Evolutionary conservation across 2,329 filamentous ascomycete genomes (phyloP).

Genomic region (Ceratocystis huliohia): DNA sequence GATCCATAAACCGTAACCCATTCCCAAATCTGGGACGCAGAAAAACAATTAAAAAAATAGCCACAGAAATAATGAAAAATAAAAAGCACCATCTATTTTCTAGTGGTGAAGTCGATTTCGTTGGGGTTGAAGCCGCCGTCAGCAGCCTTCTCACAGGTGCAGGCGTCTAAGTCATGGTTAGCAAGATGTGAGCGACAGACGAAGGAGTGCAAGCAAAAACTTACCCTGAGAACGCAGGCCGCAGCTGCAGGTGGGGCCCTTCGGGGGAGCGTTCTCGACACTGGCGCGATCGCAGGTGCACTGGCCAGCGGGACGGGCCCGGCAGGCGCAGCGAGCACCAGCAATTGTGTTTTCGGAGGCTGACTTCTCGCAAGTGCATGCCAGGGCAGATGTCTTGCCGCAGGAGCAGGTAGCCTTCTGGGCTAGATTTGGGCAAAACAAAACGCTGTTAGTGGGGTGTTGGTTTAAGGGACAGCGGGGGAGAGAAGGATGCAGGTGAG

Average conservation of each 20-base stretch:
- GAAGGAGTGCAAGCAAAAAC: conserved; percentile 25
- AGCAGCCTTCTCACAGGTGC: conserved; percentile 69
- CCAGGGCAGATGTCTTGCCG: conserved; percentile 71
- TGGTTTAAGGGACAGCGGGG: conserved; percentile 7
- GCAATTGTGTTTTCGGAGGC: conserved; percentile 57
- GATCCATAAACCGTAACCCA: neutral
- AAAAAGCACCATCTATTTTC: conserved; percentile 31
- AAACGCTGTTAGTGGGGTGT: conserved; percentile 7
- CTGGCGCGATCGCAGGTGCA: conserved; percentile 68
- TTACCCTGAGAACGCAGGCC: conserved; percentile 60
- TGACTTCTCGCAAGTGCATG: conserved; percentile 76
- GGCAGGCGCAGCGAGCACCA: conserved; percentile 71
- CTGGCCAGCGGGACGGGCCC: conserved; percentile 62
- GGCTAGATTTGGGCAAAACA: conserved; percentile 30
- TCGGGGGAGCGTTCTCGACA: conserved; percentile 52
- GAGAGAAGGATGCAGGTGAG: conserved; percentile 11
- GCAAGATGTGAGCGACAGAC: conserved; percentile 8
- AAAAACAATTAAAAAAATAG: neutral
- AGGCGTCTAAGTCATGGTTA: conserved; percentile 39
- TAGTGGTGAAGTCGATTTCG: conserved; percentile 82
- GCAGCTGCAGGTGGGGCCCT: conserved; percentile 58
- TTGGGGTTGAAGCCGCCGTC: conserved; percentile 50
- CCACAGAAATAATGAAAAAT: no score
- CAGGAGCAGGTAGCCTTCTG: conserved; percentile 69
- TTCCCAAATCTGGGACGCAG: conserved; percentile 6